Evolutionary conservation across 495 filamentous ascomycete species (phyloP).

Genomic region (Xylaria intraflava): DNA sequence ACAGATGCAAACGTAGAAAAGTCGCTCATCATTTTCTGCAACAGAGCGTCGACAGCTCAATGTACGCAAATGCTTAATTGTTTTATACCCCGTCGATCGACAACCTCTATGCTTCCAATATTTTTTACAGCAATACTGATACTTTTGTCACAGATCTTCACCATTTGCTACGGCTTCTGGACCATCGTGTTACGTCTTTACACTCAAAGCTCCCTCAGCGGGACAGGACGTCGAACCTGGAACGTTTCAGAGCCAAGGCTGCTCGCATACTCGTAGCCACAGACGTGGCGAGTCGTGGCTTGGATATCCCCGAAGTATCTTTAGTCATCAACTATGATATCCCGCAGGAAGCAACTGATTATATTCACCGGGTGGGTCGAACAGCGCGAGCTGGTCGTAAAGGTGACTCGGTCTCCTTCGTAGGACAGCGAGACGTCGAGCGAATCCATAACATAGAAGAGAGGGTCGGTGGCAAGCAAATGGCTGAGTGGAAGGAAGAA

Average conservation of each 20-base stretch:
- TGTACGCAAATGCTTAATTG: slow-evolving; percentile 16
- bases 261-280: slow-evolving; percentile 90
- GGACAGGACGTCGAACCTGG: slow-evolving; percentile 78
- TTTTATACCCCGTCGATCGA: not conserved
- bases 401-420: slow-evolving; percentile 78
- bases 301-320: slow-evolving; percentile 89
- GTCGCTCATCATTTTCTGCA: slow-evolving; percentile 88
- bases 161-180: slow-evolving; percentile 72
- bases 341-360: slow-evolving; percentile 91
- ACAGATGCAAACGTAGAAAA: slow-evolving; percentile 69
- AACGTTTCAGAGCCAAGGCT: slow-evolving; percentile 83
- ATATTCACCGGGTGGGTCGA: slow-evolving; percentile 91
- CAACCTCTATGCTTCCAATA: not conserved
- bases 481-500: slow-evolving; percentile 79
- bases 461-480: slow-evolving; percentile 64
- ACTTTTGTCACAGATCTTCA: slow-evolving; percentile 53
- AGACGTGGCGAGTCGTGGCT: slow-evolving; percentile 89
- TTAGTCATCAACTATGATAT: slow-evolving; percentile 94
- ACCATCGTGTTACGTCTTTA: slow-evolving; percentile 83
- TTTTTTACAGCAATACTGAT: not conserved
- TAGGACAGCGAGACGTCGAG: slow-evolving; percentile 87
- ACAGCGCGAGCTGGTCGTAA: slow-evolving; percentile 83
- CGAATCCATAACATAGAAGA: slow-evolving; percentile 82
- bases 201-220: slow-evolving; percentile 80
- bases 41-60: slow-evolving; percentile 81